Base-by-base conservation (phyloP, 169 alveolate genomes). In the Haemoproteus tartakovskyi region DNA sequence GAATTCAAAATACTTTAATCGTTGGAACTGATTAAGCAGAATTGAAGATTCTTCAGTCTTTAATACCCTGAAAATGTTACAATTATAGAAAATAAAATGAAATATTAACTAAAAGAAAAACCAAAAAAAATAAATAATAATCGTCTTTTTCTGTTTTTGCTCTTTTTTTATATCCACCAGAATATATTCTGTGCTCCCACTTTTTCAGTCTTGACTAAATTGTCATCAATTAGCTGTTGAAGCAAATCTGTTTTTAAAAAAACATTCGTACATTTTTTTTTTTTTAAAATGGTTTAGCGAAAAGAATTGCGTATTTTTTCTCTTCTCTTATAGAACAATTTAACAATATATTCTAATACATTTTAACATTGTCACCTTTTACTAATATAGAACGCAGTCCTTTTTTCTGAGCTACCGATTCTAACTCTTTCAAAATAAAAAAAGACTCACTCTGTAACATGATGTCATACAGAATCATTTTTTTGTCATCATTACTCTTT, bases 361-460 rank as follows among this genome's bases (percentile, higher is more conserved):
- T 57, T 2, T 40, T 70, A 48, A 82, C 89, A n/a, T n/a, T n/a
- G n/a, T n/a, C n/a, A n/a, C n/a, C 86, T 43, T 82, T 82, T 22
- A 82, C 74, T 16, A 54, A 64, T 24, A 82, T 47, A 2, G 89
- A 74, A 5, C 78, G 85, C 27, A 82, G 56, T 29, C 74, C 78
- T 43, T 60, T 70, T 45, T 64, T 82, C 33, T 40, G 78, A 3
- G 79, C 87, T 8, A 82, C 47, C 9, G 63, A 19, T 24, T 82
- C 86, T 41, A 82, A 38, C 52, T 82, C 89, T 52, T 63, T 82
- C 29, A 64, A 26, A 19, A 52, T 60, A 29, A 51, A 82, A 67
- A 82, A 82, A 18, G 85, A 78, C 21, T 78, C 81, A 30, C 78
- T 60, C 38, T 82, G 78, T 19, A 61, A 26, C 89, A 82, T 63